phyloP scores from a whole-genome alignment of 2,329 filamentous ascomycete genomes.

The Sporothrix pallida region DNA sequence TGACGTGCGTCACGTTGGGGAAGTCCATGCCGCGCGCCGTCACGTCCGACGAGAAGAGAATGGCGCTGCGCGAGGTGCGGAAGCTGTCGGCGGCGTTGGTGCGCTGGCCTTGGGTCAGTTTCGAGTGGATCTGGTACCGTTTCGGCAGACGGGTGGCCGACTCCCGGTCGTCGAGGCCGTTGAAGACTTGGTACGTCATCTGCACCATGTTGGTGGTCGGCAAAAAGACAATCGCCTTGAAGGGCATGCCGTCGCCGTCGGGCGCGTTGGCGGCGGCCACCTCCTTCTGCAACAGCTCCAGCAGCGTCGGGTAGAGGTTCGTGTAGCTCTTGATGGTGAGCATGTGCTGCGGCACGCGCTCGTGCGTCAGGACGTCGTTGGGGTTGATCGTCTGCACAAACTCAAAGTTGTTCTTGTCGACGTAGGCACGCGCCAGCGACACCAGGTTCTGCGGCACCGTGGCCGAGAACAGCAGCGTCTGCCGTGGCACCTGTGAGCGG shows the following conservation, averaged over 20 bases:
- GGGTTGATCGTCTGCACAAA: constrained; percentile 87
- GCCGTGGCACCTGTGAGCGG: constrained; percentile 68
- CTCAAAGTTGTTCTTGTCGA: constrained; percentile 80
- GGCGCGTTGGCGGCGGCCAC: constrained; percentile 46
- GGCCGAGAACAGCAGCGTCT: constrained; percentile 94
- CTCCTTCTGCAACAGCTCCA: constrained; percentile 75
- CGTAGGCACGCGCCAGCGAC: constrained; percentile 74
- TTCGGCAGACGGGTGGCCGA: constrained; percentile 52
- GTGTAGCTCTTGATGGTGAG: constrained; percentile 71
- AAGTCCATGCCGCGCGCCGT: constrained; percentile 80
- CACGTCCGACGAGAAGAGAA: constrained; percentile 80
- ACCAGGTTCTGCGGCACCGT: constrained; percentile 88
- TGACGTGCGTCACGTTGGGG: constrained; percentile 63
- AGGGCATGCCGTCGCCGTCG: constrained; percentile 56
- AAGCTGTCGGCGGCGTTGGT: constrained; percentile 75
- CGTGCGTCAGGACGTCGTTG: constrained; percentile 84
- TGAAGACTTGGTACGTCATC: constrained; percentile 65
- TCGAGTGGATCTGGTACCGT: constrained; percentile 74
- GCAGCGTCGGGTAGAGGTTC: constrained; percentile 75
- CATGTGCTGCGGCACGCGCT: constrained; percentile 79
- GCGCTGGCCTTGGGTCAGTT: constrained; percentile 71
- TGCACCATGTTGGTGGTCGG: constrained; percentile 77
- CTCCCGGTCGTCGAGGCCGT: constrained; percentile 50
- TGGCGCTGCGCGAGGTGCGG: constrained; percentile 64
- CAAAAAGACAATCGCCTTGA: constrained; percentile 97